Evolutionary conservation across 805 yeast genomes (phyloP).

Genomic region (Ogataea polymorpha): DNA sequence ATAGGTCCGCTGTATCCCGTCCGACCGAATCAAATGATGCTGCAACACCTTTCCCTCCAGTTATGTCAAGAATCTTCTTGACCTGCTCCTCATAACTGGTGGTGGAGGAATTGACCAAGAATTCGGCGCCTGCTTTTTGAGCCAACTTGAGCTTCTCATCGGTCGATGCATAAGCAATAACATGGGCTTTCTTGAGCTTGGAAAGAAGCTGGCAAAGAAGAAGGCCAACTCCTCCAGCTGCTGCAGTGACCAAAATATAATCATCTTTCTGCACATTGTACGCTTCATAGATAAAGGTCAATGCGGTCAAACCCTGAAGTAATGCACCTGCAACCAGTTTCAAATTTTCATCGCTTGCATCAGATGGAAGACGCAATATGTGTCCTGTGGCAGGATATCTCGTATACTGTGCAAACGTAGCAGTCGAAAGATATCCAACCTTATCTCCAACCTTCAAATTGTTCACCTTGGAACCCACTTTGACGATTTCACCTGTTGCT

Average conservation of each 20-base stretch:
- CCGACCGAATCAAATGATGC: constrained; percentile 77
- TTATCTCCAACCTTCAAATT: constrained; percentile 64
- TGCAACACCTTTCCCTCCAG: constrained; percentile 63
- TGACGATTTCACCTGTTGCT: constrained; percentile 67
- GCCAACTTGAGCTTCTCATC: constrained; percentile 68
- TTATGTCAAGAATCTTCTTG: constrained; percentile 54
- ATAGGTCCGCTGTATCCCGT: constrained; percentile 66
- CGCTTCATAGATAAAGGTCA: constrained; percentile 66
- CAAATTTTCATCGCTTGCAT: constrained; percentile 45
- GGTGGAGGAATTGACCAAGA: constrained; percentile 47
- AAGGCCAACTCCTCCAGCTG: constrained; percentile 93
- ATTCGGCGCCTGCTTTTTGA: constrained; percentile 73
- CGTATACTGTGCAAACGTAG: constrained; percentile 74
- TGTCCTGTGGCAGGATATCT: constrained; percentile 38
- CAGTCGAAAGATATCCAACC: constrained; percentile 52
- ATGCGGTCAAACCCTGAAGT: constrained; percentile 77
- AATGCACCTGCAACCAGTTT: constrained; percentile 58
- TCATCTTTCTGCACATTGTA: constrained; percentile 69
- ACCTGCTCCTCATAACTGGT: constrained; percentile 49
- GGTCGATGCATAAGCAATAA: constrained; percentile 81
- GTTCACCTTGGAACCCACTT: constrained; percentile 57
- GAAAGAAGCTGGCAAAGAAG: constrained; percentile 62
- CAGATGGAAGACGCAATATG: constrained; percentile 48
- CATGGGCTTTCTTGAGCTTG: constrained; percentile 62
- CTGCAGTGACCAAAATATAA: constrained; percentile 77